Percentiles rank a stretch among this genome's conserved stretches.
These are phyloP conservation scores for Corinectria fuckeliana DNA, from an alignment of 2,329 filamentous ascomycete species.

Conservation along the genomic window DNA sequence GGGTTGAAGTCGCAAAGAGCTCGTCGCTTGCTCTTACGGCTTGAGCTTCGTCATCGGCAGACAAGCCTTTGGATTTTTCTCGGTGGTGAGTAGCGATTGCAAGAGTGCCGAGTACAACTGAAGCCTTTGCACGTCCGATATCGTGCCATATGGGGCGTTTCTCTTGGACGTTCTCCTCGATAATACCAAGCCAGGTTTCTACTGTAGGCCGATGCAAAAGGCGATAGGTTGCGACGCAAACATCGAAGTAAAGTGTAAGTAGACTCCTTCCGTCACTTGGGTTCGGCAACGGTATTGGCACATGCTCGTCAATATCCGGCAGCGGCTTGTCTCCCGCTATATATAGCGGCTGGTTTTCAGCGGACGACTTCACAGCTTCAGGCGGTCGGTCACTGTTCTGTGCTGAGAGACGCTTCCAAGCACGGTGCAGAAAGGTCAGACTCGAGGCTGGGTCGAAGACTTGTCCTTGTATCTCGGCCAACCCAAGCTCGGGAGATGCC, in stretches of 20 bases:
- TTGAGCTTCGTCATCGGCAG: slow-evolving; percentile 35
- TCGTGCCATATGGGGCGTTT: slow-evolving; percentile 46
- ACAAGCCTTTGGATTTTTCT: slow-evolving; percentile 44
- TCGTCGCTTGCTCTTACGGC: slow-evolving; percentile 45
- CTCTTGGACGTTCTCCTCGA: slow-evolving; percentile 47
- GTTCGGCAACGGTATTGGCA: slow-evolving; percentile 47
- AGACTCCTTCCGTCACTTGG: slow-evolving; percentile 43
- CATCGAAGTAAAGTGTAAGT: slow-evolving; percentile 64
- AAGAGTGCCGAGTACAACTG: slow-evolving; percentile 56
- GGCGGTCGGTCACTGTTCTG: slow-evolving; percentile 43
- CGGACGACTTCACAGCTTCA: slow-evolving; percentile 28
- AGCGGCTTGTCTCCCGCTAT: slow-evolving; percentile 60
- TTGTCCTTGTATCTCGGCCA: slow-evolving; percentile 59
- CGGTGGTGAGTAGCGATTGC: slow-evolving; percentile 55
- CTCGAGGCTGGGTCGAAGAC: slow-evolving; percentile 60
- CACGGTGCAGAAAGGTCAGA: slow-evolving; percentile 59
- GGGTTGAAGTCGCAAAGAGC: slow-evolving; percentile 50
- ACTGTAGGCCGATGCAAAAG: slow-evolving; percentile 62
- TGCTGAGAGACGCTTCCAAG: slow-evolving; percentile 57
- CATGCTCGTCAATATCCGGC: slow-evolving; percentile 38
- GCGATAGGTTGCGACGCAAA: slow-evolving; percentile 65
- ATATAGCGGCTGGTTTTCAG: slow-evolving; percentile 52
- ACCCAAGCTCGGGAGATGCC: slow-evolving; percentile 52
- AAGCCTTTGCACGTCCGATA: slow-evolving; percentile 52
- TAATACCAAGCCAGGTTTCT: slow-evolving; percentile 52